phyloP scores from a whole-genome alignment of 805 yeast genomes.

The Wickerhamiella sorbophila region DNA sequence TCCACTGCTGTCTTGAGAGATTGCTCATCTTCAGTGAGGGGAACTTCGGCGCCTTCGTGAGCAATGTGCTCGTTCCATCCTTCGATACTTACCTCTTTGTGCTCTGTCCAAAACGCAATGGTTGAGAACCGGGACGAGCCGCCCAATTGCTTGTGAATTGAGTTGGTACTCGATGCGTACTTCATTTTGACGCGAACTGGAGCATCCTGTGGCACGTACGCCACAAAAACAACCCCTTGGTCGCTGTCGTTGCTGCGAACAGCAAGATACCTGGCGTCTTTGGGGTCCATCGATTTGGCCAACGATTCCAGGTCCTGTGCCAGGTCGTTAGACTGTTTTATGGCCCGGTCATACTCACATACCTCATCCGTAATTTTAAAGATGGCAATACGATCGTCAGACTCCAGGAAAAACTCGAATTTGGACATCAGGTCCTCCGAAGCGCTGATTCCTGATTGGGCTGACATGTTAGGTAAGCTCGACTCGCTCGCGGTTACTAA shows the following conservation, averaged over 20 bases:
- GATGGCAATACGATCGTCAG: constrained; percentile 26
- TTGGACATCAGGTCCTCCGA: constrained; percentile 32
- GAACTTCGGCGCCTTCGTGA: constrained; percentile 29
- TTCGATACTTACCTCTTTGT: constrained; percentile 37
- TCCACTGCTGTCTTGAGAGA: constrained; percentile 34
- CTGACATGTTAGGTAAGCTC: constrained; percentile 34
- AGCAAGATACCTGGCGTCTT: constrained; percentile 38
- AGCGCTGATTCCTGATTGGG: constrained; percentile 47
- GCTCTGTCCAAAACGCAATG: constrained; percentile 40
- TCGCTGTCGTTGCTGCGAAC: constrained; percentile 22
- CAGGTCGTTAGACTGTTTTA: constrained; percentile 23
- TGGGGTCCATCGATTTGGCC: constrained; percentile 23
- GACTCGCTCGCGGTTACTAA: no score
- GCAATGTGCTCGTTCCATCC: constrained; percentile 33
- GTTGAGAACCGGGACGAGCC: constrained; percentile 36
- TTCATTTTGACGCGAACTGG: constrained; percentile 78
- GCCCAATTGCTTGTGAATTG: constrained; percentile 64
- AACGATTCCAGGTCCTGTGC: constrained; percentile 28
- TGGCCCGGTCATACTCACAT: constrained; percentile 25
- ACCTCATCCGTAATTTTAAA: constrained; percentile 27
- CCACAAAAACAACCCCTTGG: constrained; percentile 42
- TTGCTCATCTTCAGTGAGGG: constrained; percentile 47
- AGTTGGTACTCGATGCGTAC: constrained; percentile 79
- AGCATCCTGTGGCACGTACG: constrained; percentile 78
- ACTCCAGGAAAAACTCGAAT: constrained; percentile 32